These are phyloP conservation scores for Pachyrhizus erosus DNA, from an alignment of 306 rosid species.

Conservation along the genomic window DNA sequence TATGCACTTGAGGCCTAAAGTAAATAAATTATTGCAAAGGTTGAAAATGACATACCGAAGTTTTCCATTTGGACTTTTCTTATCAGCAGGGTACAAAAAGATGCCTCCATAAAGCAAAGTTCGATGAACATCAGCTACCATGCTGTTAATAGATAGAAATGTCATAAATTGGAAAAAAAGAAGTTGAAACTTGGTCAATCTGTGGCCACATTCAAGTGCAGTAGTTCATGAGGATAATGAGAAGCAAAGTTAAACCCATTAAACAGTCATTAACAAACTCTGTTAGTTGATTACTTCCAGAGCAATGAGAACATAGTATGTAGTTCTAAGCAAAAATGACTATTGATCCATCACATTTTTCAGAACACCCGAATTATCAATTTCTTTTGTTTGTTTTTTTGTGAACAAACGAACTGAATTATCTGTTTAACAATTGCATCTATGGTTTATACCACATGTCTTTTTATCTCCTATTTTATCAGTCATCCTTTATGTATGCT, in stretches of 20 bases:
- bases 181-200: not conserved
- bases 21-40: not conserved
- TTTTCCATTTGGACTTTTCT: conserved; percentile 96
- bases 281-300: too few species aligned
- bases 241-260: not conserved
- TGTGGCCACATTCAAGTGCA: not conserved
- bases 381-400: not conserved
- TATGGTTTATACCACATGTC: not conserved
- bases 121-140: conserved; percentile 99
- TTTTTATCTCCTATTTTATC: not conserved
- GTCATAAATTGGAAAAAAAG: not conserved
- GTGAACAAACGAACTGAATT: not conserved
- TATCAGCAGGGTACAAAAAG: conserved; percentile 96
- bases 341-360: not conserved
- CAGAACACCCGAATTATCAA: not conserved
- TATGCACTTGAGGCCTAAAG: not conserved
- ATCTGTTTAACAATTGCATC: not conserved
- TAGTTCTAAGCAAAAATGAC: not conserved
- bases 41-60: conserved; percentile 68
- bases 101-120: conserved; percentile 96
- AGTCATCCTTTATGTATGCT: not conserved
- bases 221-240: not conserved
- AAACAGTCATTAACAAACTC: not conserved
- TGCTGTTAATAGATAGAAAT: conserved; percentile 58
- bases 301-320: not conserved